A percentile compares a stretch with the other conserved stretches of the same genome.
These are phyloP conservation scores for Ogataea degrootiae DNA, from an alignment of 805 yeast genomes.

Conservation along the genomic window DNA sequence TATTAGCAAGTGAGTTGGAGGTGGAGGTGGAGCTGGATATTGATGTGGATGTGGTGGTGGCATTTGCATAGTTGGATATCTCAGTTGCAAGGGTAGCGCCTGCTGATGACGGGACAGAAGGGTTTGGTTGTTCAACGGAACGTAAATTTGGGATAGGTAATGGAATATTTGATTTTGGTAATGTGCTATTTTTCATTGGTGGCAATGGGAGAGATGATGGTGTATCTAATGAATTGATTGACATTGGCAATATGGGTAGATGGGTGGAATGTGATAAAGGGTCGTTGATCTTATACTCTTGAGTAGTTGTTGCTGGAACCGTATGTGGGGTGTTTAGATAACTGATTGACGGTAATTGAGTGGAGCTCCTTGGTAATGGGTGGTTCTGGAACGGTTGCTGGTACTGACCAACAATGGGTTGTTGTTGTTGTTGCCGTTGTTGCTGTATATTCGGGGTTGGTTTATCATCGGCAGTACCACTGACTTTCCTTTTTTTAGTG, in stretches of 20 bases:
- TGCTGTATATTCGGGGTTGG: not conserved
- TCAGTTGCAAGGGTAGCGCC: too few species aligned
- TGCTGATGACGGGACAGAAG: too few species aligned
- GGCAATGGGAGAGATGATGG: not conserved
- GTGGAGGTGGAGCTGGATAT: not conserved
- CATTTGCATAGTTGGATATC: not conserved
- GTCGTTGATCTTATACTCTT: not conserved
- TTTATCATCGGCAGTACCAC: not conserved
- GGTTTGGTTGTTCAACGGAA: too few species aligned
- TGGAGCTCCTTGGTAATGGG: not conserved
- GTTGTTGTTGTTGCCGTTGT: not conserved
- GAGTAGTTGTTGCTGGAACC: not conserved
- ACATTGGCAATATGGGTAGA: not conserved
- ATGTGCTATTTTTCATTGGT: not conserved
- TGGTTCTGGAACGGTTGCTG: not conserved
- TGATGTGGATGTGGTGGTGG: not conserved
- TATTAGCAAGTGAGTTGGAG: not conserved
- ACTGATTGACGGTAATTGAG: not conserved
- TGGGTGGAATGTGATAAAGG: not conserved
- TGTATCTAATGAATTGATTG: not conserved
- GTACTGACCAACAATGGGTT: not conserved
- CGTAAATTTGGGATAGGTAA: constrained; percentile 4
- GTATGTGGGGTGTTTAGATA: not conserved
- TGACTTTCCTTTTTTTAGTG: constrained; percentile 23
- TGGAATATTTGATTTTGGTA: not conserved